Conservation (phyloP, 2,329 filamentous ascomycete genomes). For the Talaromyces funiculosus region DNA sequence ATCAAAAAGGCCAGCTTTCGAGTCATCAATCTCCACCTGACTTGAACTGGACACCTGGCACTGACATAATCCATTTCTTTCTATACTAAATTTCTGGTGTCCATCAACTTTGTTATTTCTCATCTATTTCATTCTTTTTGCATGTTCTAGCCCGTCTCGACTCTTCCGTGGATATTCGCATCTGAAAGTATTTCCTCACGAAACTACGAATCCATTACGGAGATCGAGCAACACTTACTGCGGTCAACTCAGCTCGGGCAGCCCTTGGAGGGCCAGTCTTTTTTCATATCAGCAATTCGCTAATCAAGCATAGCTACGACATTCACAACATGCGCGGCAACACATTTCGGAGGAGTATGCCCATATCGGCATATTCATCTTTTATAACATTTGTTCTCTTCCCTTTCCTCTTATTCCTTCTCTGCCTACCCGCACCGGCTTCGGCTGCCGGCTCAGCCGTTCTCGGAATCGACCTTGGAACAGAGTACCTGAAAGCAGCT, state of each 20-base stretch:
- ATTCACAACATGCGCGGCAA: slow-evolving; percentile 25
- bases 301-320: not conserved
- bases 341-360: slow-evolving; percentile 23
- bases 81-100: not conserved
- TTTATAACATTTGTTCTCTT: slow-evolving; percentile 44
- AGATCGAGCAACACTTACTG: not conserved
- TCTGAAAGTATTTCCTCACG: not conserved
- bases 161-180: not conserved
- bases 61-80: not conserved
- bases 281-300: not conserved
- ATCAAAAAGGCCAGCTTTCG: slow-evolving; percentile 1
- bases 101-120: not conserved
- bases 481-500: slow-evolving; percentile 92
- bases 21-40: not conserved
- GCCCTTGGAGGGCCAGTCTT: not conserved
- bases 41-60: slow-evolving; percentile 1
- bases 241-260: not conserved
- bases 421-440: slow-evolving; percentile 51
- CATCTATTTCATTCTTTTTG: not conserved
- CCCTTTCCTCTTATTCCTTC: slow-evolving; percentile 47
- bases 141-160: not conserved
- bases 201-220: not conserved
- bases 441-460: slow-evolving; percentile 67
- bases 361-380: slow-evolving; percentile 20
- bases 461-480: slow-evolving; percentile 87